A percentile compares a stretch with the other conserved stretches of the same genome.
Conservation (phyloP, 2,329 filamentous ascomycete genomes). For the Phyllosticta capitalensis region DNA sequence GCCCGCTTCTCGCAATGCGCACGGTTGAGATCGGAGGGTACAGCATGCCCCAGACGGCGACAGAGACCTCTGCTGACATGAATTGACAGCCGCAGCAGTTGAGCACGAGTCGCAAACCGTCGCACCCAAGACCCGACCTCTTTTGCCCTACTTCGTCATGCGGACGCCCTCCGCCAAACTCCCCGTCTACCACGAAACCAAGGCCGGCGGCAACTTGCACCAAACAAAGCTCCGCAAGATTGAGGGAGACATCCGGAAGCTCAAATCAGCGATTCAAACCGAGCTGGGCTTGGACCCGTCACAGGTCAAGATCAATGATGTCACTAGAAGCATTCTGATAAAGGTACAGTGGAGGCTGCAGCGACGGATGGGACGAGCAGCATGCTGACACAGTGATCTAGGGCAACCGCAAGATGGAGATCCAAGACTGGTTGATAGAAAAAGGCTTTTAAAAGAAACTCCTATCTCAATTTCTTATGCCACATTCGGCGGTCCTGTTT, state of each 20-base stretch:
- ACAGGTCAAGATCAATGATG: conserved; percentile 46
- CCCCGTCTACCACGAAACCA: conserved; percentile 65
- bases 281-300: conserved; percentile 49
- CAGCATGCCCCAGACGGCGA: conserved; percentile 18
- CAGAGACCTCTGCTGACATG: background rate
- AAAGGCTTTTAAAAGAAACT: conserved; percentile 21
- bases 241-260: conserved; percentile 56
- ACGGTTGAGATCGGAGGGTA: conserved; percentile 3
- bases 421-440: conserved; percentile 26
- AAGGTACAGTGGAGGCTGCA: conserved; percentile 18
- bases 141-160: conserved; percentile 57
- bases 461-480: background rate
- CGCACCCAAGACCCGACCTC: conserved; percentile 23
- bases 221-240: conserved; percentile 70
- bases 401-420: conserved; percentile 23
- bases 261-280: conserved; percentile 55
- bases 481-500: background rate
- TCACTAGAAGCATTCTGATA: conserved; percentile 58
- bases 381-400: background rate
- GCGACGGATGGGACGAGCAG: no score
- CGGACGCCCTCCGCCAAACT: conserved; percentile 63
- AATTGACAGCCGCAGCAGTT: conserved; percentile 2
- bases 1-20: conserved; percentile 29
- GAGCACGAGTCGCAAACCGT: conserved; percentile 24
- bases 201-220: conserved; percentile 66